Percentiles rank a stretch among this genome's conserved stretches.
These are phyloP conservation scores for Lasiosphaeria hispida DNA, from an alignment of 495 filamentous ascomycete genomes.

Conservation along the genomic window DNA sequence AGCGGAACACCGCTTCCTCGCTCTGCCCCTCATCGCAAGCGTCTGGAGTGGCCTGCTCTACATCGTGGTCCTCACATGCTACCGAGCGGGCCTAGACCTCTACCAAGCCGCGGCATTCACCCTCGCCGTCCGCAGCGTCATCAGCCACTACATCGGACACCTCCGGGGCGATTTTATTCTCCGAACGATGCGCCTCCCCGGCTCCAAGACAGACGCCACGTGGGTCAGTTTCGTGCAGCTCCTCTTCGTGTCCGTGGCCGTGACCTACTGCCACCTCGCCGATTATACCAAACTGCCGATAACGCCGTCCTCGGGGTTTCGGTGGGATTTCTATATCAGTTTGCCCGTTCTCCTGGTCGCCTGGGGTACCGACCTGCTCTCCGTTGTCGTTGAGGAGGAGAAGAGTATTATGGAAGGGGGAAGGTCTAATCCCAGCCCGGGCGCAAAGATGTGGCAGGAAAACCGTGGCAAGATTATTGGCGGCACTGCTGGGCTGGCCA, in stretches of 20 bases:
- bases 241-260: not conserved
- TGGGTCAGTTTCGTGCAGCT: not conserved
- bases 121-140: not conserved
- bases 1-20: not conserved
- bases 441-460: too few species aligned
- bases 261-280: not conserved
- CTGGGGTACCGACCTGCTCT: too few species aligned
- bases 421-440: too few species aligned
- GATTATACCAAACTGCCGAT: too few species aligned
- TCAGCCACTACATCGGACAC: conserved; percentile 1
- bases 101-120: conserved; percentile 8
- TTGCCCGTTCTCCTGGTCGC: too few species aligned
- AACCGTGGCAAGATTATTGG: too few species aligned
- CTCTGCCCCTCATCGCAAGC: conserved; percentile 14
- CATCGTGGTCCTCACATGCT: not conserved
- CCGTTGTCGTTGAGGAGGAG: too few species aligned
- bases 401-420: too few species aligned
- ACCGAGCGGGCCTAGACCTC: conserved; percentile 1
- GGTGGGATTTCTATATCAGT: too few species aligned
- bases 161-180: not conserved
- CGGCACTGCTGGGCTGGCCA: too few species aligned
- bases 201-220: too few species aligned
- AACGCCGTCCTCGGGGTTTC: too few species aligned
- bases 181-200: not conserved
- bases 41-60: conserved; percentile 8